Conservation (phyloP, 257 asterid genomes). For the Nyctanthes arbortristis region DNA sequence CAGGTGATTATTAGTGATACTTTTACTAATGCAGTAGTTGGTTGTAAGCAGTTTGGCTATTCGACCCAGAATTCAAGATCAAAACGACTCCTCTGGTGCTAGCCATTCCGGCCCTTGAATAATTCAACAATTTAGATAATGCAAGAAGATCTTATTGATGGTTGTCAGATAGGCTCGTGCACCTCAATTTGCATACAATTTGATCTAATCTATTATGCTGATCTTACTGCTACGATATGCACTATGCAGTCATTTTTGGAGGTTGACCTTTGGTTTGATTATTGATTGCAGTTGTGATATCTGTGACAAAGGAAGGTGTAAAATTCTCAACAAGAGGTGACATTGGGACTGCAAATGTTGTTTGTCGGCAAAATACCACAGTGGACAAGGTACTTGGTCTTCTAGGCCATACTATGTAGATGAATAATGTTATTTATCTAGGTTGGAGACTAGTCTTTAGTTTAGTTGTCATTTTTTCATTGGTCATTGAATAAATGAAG, state of each 20-base stretch:
- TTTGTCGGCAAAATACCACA: constrained; percentile 48
- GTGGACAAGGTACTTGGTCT: constrained; percentile 38
- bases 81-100: background rate
- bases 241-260: background rate
- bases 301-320: constrained; percentile 56
- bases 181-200: background rate
- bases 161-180: background rate
- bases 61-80: too few species aligned
- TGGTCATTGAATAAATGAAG: too few species aligned
- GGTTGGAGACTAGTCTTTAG: too few species aligned
- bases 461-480: too few species aligned
- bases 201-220: background rate
- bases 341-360: constrained; percentile 47
- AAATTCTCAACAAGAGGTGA: constrained; percentile 55
- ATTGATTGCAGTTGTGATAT: constrained; percentile 42
- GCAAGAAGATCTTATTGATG: too few species aligned
- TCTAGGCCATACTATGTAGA: too few species aligned
- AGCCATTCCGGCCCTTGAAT: too few species aligned
- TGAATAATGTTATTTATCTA: too few species aligned
- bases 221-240: background rate
- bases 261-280: background rate
- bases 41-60: background rate
- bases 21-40: too few species aligned
- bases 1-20: constrained; percentile 23
- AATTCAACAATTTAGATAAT: too few species aligned